phyloP scores from a whole-genome alignment of 306 rosid species.

The Trichosanthes cucumerina region DNA sequence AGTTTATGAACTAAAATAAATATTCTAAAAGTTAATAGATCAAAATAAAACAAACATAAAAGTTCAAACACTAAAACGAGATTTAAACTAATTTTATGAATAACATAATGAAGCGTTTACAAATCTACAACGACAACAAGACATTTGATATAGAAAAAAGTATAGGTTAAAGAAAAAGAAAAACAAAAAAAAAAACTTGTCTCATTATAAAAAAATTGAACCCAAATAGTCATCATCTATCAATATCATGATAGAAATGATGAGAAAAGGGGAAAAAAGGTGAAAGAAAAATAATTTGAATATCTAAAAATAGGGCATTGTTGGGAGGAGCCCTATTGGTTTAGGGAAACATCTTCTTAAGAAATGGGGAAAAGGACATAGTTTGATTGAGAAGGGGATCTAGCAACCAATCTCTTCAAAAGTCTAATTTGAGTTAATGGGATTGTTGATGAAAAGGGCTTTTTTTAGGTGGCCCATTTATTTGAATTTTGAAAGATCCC shows the following conservation, averaged over 20 bases:
- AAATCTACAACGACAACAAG: neutral
- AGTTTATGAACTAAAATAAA: no score
- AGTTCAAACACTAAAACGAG: no score
- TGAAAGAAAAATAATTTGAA: no score
- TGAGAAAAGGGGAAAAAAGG: neutral
- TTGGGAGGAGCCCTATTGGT: neutral
- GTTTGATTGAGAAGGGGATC: neutral
- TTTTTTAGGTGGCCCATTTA: neutral
- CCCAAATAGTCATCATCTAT: neutral
- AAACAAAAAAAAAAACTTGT: neutral
- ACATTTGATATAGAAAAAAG: neutral
- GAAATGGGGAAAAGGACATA: conserved; percentile 3
- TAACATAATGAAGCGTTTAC: neutral
- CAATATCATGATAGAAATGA: neutral
- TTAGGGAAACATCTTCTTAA: neutral
- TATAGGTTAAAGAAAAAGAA: neutral
- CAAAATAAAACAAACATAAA: no score
- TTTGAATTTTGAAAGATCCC: neutral
- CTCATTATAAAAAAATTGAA: neutral
- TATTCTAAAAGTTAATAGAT: no score
- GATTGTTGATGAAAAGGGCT: neutral
- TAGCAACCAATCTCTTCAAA: neutral
- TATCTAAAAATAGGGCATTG: neutral
- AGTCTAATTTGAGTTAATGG: neutral
- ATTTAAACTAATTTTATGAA: no score